Evolutionary conservation across 2,329 filamentous ascomycete species (phyloP), one percentile per base, ranked within the genome.

Genomic region (Bipolaris oryzae): DNA sequence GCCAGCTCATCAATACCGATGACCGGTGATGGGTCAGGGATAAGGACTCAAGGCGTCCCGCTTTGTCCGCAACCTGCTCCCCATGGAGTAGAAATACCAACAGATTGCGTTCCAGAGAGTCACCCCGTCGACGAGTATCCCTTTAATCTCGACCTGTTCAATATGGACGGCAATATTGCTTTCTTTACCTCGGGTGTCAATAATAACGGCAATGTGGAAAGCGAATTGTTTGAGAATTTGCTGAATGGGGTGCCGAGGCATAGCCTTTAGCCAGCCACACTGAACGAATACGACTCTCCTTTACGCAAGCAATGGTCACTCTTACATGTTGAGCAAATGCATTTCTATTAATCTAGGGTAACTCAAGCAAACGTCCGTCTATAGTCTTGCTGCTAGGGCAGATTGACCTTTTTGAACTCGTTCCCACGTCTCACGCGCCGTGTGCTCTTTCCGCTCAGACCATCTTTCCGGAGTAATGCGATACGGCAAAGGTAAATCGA

Each of bases 61-160:
- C 44, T 18, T 18, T 37, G 23, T 16, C 25, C 50, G 21, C 39
- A 35, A 13, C 18, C 37, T 16, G 20, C 18, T 34, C 23, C 55
- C 20, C 35, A 50, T 18, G 43, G 28, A 20, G 13, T 10, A 11
- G 44, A 38, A 25, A 18, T 23, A 20, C 28, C 33, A 20, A 34
- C 39, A 11, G 25, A 25, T 11, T n/a, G 39, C 20, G 13, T 38
- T 15, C 39, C 39, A 25, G 44, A 38, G n/a, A 25, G 46, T 25
- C 35, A 7, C 9, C 20, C 37, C 9, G 23, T 53, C 23, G 54
- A 60, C 21, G 54, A 50, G 1, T 60, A 53, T 42, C 57, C 57
- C n/a, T 60, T 60, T 42, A 50, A 60, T 39, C 44, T 60, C n/a
- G 57, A 60, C 38, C 42, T 60, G 11, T 33, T 60, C 3, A 57